These are phyloP conservation scores for Xylaria sp. DNA, from an alignment of 2,329 filamentous ascomycete genomes.

Conservation along the genomic window DNA sequence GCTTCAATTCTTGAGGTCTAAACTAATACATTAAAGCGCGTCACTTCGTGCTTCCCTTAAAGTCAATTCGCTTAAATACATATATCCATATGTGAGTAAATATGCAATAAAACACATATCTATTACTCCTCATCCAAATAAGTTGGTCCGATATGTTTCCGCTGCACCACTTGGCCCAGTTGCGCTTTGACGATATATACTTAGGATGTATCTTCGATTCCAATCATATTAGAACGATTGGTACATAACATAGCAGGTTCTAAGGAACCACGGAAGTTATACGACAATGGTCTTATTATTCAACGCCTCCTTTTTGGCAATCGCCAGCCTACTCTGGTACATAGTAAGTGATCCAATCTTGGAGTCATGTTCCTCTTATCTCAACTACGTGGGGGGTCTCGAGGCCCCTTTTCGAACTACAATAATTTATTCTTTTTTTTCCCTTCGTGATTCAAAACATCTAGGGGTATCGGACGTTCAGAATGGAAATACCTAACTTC, in stretches of 20 bases:
- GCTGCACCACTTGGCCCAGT: slow-evolving; percentile 8
- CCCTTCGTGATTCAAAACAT: neutral
- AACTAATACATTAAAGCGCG: neutral
- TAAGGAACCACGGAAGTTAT: neutral
- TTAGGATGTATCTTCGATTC: neutral
- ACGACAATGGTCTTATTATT: slow-evolving; percentile 45
- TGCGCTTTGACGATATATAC: neutral
- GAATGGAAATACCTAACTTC: neutral
- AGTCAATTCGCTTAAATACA: neutral
- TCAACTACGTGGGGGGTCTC: neutral
- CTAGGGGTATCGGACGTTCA: neutral
- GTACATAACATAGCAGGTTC: neutral
- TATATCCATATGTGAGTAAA: neutral
- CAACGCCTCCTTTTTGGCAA: slow-evolving; percentile 40
- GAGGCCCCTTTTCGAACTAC: neutral
- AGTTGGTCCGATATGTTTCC: slow-evolving; percentile 15
- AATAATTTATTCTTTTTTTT: neutral
- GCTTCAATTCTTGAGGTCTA: too few relatives aligned
- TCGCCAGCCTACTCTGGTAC: slow-evolving; percentile 40
- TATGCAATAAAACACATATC: slow-evolving; percentile 17
- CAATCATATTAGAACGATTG: neutral
- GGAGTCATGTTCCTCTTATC: neutral
- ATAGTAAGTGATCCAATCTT: slow-evolving; percentile 18
- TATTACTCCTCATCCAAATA: neutral
- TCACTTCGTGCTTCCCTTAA: neutral